phyloP scores from a whole-genome alignment of 495 filamentous ascomycete species.

The Aspergillus conjunctus region DNA sequence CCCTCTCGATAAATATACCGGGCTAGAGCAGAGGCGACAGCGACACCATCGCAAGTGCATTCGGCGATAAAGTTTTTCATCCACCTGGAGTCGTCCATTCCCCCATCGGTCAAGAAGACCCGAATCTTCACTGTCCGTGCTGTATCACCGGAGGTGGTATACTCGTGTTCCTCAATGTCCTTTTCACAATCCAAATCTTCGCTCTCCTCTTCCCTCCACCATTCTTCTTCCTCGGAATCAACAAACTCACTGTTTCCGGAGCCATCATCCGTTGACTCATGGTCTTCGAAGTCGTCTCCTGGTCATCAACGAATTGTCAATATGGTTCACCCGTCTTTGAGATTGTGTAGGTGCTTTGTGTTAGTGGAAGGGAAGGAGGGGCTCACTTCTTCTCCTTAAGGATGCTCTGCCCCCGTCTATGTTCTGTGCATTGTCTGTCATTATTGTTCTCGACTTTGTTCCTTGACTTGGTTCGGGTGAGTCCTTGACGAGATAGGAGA shows the following conservation, averaged over 20 bases:
- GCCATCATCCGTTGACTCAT: slow-evolving; percentile 20
- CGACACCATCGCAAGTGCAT: slow-evolving; percentile 26
- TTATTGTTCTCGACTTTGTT: slow-evolving; percentile 7
- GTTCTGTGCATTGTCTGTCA: slow-evolving; percentile 7
- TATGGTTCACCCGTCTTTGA: slow-evolving; percentile 17
- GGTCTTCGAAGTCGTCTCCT: slow-evolving; percentile 23
- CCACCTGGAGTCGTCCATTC: slow-evolving; percentile 17
- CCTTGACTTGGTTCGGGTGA: not conserved
- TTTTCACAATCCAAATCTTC: slow-evolving; percentile 22
- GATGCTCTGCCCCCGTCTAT: slow-evolving; percentile 2
- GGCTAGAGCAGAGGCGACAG: slow-evolving; percentile 25
- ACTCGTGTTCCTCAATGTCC: slow-evolving; percentile 27
- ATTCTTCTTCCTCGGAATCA: slow-evolving; percentile 26
- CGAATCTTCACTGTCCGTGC: slow-evolving; percentile 27
- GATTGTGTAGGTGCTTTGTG: slow-evolving; percentile 7
- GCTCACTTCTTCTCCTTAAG: slow-evolving; percentile 16
- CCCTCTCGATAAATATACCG: slow-evolving; percentile 24
- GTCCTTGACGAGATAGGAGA: not conserved
- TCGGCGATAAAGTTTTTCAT: slow-evolving; percentile 25
- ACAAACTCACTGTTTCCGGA: slow-evolving; percentile 19
- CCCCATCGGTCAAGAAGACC: slow-evolving; percentile 22
- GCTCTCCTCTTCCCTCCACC: slow-evolving; percentile 25
- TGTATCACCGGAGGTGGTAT: slow-evolving; percentile 22
- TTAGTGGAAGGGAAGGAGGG: slow-evolving; percentile 15
- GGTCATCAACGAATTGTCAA: slow-evolving; percentile 21